phyloP scores from a whole-genome alignment of 2,329 filamentous ascomycete genomes.

The Alternaria conjuncta region DNA sequence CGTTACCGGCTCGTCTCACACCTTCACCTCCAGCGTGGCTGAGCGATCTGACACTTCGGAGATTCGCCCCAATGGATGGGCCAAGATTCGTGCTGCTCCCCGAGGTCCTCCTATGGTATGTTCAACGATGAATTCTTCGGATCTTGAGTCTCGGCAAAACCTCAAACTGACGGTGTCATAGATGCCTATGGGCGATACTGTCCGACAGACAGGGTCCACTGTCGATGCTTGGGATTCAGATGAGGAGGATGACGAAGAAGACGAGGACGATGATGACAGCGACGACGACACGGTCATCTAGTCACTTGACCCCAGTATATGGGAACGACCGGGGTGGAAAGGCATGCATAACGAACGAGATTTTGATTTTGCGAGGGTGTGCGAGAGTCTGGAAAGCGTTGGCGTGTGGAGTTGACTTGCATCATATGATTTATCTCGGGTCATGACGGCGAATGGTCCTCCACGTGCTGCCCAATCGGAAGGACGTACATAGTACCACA shows the following conservation, averaged over 20 bases:
- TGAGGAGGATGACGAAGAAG: constrained; percentile 52
- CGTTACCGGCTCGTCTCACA: constrained; percentile 17
- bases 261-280: constrained; percentile 50
- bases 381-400: neutral
- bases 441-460: neutral
- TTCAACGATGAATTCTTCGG: neutral
- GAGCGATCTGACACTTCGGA: constrained; percentile 28
- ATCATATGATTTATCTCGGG: neutral
- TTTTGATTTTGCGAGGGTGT: neutral
- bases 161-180: constrained; percentile 15
- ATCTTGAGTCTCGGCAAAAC: neutral
- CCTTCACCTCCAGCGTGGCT: constrained; percentile 33
- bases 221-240: constrained; percentile 19
- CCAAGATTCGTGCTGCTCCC: constrained; percentile 38
- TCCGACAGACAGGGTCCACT: neutral
- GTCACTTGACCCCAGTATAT: neutral
- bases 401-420: too few species aligned
- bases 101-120: constrained; percentile 23
- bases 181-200: constrained; percentile 17
- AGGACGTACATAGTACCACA: neutral
- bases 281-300: constrained; percentile 45
- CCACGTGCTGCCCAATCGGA: neutral
- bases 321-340: neutral
- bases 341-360: neutral
- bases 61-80: constrained; percentile 25